A percentile compares a stretch with the other conserved stretches of the same genome.
Conservation (phyloP, 805 yeast species). For the Hanseniaspora meyeri region DNA sequence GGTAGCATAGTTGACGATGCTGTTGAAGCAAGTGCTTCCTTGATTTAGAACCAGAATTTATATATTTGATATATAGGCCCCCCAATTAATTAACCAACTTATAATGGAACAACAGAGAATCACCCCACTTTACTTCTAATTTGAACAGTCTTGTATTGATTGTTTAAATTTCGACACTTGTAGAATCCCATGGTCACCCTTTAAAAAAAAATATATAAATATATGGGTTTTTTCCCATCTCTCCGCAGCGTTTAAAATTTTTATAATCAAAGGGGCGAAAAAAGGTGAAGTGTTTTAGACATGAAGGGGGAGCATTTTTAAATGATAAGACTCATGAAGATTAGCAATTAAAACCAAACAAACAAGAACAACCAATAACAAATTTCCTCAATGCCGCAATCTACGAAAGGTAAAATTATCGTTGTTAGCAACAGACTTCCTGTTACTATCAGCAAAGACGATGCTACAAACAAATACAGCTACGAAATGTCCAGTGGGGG, state of each 20-base stretch:
- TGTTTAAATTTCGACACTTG: no score
- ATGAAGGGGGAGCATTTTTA: no score
- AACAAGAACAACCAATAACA: background rate
- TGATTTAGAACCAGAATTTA: constrained; percentile 17
- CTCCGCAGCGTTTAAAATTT: background rate
- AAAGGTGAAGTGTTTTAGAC: background rate
- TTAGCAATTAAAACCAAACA: background rate
- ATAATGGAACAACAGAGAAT: no score
- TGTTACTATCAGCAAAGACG: constrained; percentile 65
- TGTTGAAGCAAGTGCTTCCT: constrained; percentile 17
- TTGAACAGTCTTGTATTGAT: no score
- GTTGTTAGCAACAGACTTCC: constrained; percentile 94
- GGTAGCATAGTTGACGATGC: constrained; percentile 33
- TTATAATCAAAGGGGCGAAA: background rate
- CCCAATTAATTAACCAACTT: no score
- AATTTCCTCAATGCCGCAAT: background rate
- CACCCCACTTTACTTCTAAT: no score
- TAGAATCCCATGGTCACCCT: background rate
- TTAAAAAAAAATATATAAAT: background rate
- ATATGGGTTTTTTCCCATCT: background rate
- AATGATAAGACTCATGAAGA: background rate
- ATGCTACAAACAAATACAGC: constrained; percentile 49
- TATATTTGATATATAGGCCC: background rate
- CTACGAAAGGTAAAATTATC: constrained; percentile 50
- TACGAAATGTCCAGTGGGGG: constrained; percentile 97